Conservation (phyloP, 331 rosid species). For the Stylosanthes scabra region DNA sequence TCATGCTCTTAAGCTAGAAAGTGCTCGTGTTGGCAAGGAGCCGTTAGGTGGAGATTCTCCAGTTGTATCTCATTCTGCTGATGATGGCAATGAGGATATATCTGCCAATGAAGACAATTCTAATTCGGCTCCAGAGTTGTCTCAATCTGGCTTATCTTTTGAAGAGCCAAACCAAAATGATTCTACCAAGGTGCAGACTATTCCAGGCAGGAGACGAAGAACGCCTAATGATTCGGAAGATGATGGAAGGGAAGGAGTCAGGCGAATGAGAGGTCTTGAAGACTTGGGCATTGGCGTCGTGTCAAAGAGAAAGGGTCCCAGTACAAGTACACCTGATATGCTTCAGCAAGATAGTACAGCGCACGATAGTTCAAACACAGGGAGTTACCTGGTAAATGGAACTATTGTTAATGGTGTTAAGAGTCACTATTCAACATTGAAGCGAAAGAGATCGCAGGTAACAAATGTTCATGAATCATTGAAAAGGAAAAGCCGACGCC, state of each 20-base stretch:
- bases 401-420: conserved; percentile 54
- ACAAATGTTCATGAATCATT: conserved; percentile 58
- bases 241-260: conserved; percentile 79
- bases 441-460: conserved; percentile 70
- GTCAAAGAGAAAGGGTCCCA: conserved; percentile 54
- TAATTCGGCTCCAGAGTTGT: conserved; percentile 67
- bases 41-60: conserved; percentile 53
- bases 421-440: conserved; percentile 47
- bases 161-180: conserved; percentile 70
- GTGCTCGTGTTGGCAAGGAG: conserved; percentile 50
- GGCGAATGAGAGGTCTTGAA: conserved; percentile 88
- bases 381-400: conserved; percentile 57
- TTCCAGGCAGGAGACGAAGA: conserved; percentile 64
- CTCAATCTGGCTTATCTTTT: conserved; percentile 72
- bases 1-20: conserved; percentile 88
- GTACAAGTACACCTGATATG: conserved; percentile 49
- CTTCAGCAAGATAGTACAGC: conserved; percentile 57
- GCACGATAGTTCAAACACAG: conserved; percentile 43
- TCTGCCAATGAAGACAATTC: conserved; percentile 47
- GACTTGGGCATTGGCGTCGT: conserved; percentile 69
- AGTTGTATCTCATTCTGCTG: conserved; percentile 45
- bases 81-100: conserved; percentile 51
- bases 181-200: conserved; percentile 65
- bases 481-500: conserved; percentile 70
- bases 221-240: conserved; percentile 92